These are phyloP conservation scores for Trichomonas tenax DNA, from an alignment of 208 protist species.

Conservation along the genomic window DNA sequence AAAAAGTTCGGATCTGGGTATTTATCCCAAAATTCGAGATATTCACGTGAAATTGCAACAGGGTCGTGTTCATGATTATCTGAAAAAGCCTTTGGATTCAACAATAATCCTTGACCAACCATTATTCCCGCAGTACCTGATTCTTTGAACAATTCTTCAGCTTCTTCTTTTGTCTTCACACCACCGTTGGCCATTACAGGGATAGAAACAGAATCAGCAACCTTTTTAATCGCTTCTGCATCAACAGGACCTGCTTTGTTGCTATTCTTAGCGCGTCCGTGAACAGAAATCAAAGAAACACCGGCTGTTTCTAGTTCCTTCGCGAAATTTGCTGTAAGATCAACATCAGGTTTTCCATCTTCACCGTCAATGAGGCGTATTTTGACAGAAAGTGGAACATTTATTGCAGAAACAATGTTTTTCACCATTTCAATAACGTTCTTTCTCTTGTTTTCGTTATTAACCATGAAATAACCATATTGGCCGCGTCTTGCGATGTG, in stretches of 20 bases:
- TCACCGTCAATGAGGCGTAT: background rate
- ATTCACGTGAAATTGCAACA: background rate
- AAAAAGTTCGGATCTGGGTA: background rate
- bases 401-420: background rate
- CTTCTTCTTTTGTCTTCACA: background rate
- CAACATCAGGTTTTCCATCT: background rate
- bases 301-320: background rate
- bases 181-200: background rate
- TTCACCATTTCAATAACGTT: background rate
- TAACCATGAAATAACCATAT: conserved; percentile 12
- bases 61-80: background rate
- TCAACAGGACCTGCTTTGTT: background rate
- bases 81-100: background rate
- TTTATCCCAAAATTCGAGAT: background rate
- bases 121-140: background rate
- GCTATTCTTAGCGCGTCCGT: background rate
- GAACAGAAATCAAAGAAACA: background rate
- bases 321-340: background rate
- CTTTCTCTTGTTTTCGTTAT: background rate
- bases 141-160: background rate
- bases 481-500: background rate
- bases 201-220: background rate
- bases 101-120: background rate
- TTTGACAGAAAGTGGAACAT: background rate
- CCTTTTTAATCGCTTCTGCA: background rate